Conservation (phyloP, 2,329 filamentous ascomycete species). For the Penicillium sp. region DNA sequence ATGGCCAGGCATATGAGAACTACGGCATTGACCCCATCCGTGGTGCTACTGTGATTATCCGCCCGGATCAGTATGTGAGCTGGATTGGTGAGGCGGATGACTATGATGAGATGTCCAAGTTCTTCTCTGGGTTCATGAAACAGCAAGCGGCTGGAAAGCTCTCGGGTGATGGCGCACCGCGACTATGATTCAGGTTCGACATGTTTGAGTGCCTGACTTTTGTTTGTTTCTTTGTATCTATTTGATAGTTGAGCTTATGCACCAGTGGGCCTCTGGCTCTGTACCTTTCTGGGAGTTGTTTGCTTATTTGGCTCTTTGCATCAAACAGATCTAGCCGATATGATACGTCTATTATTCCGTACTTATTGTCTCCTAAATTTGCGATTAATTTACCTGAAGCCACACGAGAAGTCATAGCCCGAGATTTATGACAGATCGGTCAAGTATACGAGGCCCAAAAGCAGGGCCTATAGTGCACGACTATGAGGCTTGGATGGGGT, state of each 20-base stretch:
- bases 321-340: not conserved
- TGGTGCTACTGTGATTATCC: constrained; percentile 49
- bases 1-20: constrained; percentile 53
- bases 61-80: constrained; percentile 54
- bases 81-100: constrained; percentile 23
- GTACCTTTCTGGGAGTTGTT: not conserved
- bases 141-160: constrained; percentile 22
- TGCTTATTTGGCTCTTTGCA: not conserved
- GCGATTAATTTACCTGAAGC: not conserved
- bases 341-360: not conserved
- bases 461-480: not conserved
- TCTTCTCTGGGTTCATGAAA: constrained; percentile 15
- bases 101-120: constrained; percentile 14
- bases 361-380: not conserved
- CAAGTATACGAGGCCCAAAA: not conserved
- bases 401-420: not conserved
- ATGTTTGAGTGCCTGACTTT: too few species aligned
- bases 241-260: too few species aligned
- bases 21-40: constrained; percentile 48
- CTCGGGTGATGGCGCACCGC: not conserved
- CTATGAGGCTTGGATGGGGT: not conserved
- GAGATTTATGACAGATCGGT: not conserved
- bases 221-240: too few species aligned
- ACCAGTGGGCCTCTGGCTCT: not conserved
- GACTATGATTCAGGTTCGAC: too few species aligned